phyloP scores from a whole-genome alignment of 2,329 filamentous ascomycete species.

The Hypoxylon sp. region DNA sequence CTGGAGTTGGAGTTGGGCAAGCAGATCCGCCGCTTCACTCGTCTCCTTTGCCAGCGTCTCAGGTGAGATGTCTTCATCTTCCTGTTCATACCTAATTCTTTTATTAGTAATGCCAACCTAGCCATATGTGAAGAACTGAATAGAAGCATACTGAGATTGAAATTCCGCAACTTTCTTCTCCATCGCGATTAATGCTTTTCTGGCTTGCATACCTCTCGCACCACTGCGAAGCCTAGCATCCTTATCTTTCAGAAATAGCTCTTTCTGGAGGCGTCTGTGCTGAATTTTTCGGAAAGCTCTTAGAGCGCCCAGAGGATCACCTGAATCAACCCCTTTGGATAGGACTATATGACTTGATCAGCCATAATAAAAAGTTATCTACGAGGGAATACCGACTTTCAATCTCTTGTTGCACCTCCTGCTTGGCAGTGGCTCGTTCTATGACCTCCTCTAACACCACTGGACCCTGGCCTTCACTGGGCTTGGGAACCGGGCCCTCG shows the following conservation, averaged over 20 bases:
- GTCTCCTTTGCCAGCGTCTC: conserved; percentile 73
- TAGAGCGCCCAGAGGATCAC: conserved; percentile 70
- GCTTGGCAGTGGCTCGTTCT: conserved; percentile 68
- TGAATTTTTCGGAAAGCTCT: conserved; percentile 72
- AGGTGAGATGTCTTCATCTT: conserved; percentile 68
- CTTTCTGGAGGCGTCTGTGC: conserved; percentile 71
- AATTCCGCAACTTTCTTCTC: conserved; percentile 76
- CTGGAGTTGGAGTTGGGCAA: conserved; percentile 76
- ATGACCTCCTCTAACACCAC: conserved; percentile 77
- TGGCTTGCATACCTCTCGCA: conserved; percentile 77
- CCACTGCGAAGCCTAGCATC: conserved; percentile 81
- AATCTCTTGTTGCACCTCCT: conserved; percentile 71
- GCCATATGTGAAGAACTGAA: neutral
- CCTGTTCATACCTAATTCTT: conserved; percentile 61
- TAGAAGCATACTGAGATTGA: conserved; percentile 59
- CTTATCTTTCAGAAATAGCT: conserved; percentile 78
- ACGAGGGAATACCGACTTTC: conserved; percentile 58
- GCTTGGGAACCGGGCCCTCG: conserved; percentile 41
- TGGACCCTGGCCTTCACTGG: conserved; percentile 34
- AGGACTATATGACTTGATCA: conserved; percentile 59
- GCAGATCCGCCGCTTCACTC: conserved; percentile 76
- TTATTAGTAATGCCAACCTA: neutral
- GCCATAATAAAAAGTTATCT: neutral
- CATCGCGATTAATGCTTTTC: conserved; percentile 78
- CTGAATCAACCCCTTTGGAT: conserved; percentile 69